Evolutionary conservation across 2,329 filamentous ascomycete genomes (phyloP).

Genomic region (Aspergillus arachidicola): DNA sequence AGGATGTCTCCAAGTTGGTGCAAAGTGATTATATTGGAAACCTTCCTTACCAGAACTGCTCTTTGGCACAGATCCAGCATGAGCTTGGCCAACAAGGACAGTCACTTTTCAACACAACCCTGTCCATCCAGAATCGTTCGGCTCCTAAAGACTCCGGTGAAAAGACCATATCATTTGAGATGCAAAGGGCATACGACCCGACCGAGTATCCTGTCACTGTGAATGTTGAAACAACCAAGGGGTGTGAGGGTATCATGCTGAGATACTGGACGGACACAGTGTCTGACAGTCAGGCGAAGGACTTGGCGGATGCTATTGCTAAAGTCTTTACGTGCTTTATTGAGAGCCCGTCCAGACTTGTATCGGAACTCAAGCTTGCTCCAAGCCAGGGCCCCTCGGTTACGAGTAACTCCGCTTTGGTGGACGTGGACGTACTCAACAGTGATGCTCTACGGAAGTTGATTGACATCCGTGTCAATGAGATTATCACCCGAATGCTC

Average conservation of each 20-base stretch:
- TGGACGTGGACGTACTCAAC: conserved; percentile 17
- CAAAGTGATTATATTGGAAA: conserved; percentile 52
- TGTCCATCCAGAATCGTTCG: conserved; percentile 44
- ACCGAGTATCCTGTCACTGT: conserved; percentile 45
- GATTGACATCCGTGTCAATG: conserved; percentile 38
- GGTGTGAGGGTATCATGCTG: conserved; percentile 39
- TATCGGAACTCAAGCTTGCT: conserved; percentile 27
- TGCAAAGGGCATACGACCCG: conserved; percentile 39
- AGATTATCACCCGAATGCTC: conserved; percentile 37
- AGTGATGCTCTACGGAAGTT: conserved; percentile 31
- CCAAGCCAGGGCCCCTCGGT: neutral
- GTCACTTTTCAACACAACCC: conserved; percentile 45
- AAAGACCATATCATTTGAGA: conserved; percentile 33
- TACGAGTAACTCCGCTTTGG: neutral
- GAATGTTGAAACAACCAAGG: conserved; percentile 41
- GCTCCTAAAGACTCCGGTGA: conserved; percentile 26
- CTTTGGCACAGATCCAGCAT: conserved; percentile 52
- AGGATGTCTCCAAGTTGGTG: conserved; percentile 45
- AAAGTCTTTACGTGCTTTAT: conserved; percentile 37
- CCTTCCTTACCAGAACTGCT: conserved; percentile 54
- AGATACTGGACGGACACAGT: conserved; percentile 44
- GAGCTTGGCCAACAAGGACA: conserved; percentile 39
- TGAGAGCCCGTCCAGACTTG: conserved; percentile 26
- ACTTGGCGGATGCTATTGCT: conserved; percentile 33
- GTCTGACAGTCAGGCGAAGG: conserved; percentile 37